Conservation (phyloP, 768 basidiomycete species). For the Mycena epipterygia region DNA sequence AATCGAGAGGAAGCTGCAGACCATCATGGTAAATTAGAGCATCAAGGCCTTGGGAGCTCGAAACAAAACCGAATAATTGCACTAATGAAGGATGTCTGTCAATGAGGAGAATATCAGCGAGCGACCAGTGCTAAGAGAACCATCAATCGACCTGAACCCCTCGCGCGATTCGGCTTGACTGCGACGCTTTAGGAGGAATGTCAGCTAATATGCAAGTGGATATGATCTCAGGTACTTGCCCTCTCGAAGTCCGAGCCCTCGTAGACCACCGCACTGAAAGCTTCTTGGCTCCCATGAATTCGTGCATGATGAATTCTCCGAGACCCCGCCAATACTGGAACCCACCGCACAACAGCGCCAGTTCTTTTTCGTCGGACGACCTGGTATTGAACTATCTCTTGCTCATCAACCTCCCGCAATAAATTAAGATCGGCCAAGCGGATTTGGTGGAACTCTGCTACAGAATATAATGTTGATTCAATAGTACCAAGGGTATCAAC, state of each 20-base stretch:
- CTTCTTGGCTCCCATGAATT: neutral
- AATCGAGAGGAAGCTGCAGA: neutral
- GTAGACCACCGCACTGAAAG: neutral
- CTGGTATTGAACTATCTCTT: conserved; percentile 1
- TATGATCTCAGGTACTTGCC: neutral
- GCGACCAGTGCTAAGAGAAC: too few species aligned
- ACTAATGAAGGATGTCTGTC: neutral
- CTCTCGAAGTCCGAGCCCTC: neutral
- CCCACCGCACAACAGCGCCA: neutral
- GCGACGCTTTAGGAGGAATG: neutral
- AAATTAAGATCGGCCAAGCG: conserved; percentile 8
- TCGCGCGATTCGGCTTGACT: neutral
- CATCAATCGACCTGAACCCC: neutral
- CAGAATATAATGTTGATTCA: too few species aligned
- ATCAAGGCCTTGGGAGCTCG: neutral
- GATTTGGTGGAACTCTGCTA: neutral
- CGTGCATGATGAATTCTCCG: neutral
- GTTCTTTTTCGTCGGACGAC: neutral
- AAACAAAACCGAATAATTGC: neutral
- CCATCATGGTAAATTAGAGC: neutral
- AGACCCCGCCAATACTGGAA: neutral
- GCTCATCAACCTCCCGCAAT: neutral
- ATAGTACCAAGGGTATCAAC: neutral
- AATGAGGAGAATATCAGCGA: neutral
- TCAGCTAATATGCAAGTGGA: neutral